A percentile compares a stretch with the other conserved stretches of the same genome.
Evolutionary conservation across 768 basidiomycete species (phyloP).

Genomic region (Lactarius psammicola): DNA sequence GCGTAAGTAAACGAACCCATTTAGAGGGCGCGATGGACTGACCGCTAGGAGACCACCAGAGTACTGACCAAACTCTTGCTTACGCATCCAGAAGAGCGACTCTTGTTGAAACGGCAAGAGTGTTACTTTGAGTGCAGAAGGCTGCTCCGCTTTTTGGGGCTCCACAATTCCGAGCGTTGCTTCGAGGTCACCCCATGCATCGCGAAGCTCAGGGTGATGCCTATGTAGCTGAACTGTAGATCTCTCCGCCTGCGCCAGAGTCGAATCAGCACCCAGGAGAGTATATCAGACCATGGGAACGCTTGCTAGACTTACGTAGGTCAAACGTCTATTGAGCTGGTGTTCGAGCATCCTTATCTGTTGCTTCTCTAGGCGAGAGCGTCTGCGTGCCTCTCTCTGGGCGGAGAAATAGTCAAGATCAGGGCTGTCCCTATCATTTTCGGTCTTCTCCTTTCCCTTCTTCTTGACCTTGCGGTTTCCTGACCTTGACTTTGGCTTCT

Average conservation of each 20-base stretch:
- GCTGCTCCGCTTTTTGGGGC: conserved; percentile 75
- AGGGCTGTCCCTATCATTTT: conserved; percentile 17
- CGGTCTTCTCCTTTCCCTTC: conserved; percentile 28
- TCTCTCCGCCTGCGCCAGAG: conserved; percentile 60
- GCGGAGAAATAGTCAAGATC: conserved; percentile 14
- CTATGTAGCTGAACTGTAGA: conserved; percentile 57
- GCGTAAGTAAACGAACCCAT: conserved; percentile 14
- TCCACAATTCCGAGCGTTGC: conserved; percentile 54
- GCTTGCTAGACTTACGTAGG: conserved; percentile 48
- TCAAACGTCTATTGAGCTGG: conserved; percentile 72
- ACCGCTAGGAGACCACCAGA: conserved; percentile 90
- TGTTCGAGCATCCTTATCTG: conserved; percentile 39
- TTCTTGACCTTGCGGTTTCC: conserved; percentile 38
- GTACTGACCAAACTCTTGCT: conserved; percentile 88
- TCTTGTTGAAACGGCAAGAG: conserved; percentile 95
- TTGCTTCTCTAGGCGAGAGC: conserved; percentile 26
- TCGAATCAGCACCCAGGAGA: conserved; percentile 14
- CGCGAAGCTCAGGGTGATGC: conserved; percentile 75
- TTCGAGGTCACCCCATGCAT: conserved; percentile 88
- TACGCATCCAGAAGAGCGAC: conserved; percentile 92
- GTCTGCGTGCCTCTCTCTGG: conserved; percentile 18
- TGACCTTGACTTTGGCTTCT: conserved; percentile 38
- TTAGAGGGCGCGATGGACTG: conserved; percentile 33
- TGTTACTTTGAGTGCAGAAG: conserved; percentile 75
- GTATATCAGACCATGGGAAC: background rate